Evolutionary conservation across 495 filamentous ascomycete species (phyloP), one percentile per base, ranked within the genome.

Genomic region (Diplogelasinospora grovesii): DNA sequence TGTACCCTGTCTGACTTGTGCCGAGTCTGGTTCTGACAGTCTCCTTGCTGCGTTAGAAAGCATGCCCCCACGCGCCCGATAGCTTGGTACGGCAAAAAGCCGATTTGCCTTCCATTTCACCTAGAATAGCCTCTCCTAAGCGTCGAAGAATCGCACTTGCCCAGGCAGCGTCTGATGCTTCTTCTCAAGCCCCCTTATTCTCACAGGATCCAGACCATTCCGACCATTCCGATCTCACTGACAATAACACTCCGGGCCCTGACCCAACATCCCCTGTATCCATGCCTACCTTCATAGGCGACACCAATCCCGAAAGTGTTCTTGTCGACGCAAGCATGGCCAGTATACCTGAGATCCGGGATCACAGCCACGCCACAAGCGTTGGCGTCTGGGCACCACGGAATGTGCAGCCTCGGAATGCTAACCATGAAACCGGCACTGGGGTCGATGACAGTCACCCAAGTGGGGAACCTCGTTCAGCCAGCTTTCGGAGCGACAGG

Each of bases 211-310:
- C 54, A 13, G 47, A 54, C 5, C 36, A 16, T 15, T 22, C 34
- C 14, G 37, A 50, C 24, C 31, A 33, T 41, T 11, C 29, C 14
- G 1, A 32, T 18, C 32, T 28, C 26, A 22, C 29, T 9, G 29
- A 29, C 13, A 20, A 18, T 34, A 24, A 36, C 5, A 10, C 10
- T 1, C 13, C 40, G 15, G 13, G 25, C n/a, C 26, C 39, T 3
- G 47, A 51, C 16, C 37, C 41, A 9, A 49, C 52, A 1, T 56
- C 68, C 11, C 54, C n/a, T n/a, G n/a, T n/a, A n/a, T n/a, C n/a
- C n/a, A n/a, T n/a, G n/a, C n/a, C n/a, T n/a, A n/a, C 65, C 1
- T 78, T 74, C 32, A 54, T 75, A 14, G 71, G 73, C 18, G 72
- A 77, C 32, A 38, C 71, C 9, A 75, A 69, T 49, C 73, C 73